phyloP scores from a whole-genome alignment of 257 asterid genomes.

The Thymus mandschuricus region DNA sequence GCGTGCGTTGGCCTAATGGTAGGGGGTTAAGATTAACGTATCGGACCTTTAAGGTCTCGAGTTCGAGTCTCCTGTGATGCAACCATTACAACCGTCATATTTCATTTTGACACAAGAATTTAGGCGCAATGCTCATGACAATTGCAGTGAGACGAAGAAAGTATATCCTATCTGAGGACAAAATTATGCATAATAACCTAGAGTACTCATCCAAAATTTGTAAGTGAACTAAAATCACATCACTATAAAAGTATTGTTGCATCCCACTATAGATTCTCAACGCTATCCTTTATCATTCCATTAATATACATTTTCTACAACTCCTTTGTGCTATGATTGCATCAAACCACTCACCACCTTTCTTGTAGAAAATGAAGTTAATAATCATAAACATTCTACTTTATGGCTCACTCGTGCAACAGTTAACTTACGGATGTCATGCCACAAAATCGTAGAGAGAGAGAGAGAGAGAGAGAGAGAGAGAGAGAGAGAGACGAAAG shows the following conservation, averaged over 20 bases:
- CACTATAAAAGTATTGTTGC: background rate
- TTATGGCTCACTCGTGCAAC: conserved; percentile 14
- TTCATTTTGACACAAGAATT: too few relatives aligned
- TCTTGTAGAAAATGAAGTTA: background rate
- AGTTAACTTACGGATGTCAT: background rate
- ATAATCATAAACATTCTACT: background rate
- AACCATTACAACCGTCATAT: too few relatives aligned
- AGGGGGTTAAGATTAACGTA: too few relatives aligned
- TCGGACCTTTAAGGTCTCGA: too few relatives aligned
- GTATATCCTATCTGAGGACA: too few relatives aligned
- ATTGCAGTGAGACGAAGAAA: background rate
- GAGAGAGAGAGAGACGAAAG: too few relatives aligned
- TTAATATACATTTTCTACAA: conserved; percentile 7
- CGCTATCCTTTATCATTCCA: background rate
- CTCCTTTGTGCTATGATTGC: conserved; percentile 2
- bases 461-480: too few relatives aligned
- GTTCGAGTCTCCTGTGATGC: too few relatives aligned
- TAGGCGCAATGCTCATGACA: background rate
- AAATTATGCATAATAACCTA: too few relatives aligned
- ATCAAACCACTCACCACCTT: conserved; percentile 21
- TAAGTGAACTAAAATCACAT: too few relatives aligned
- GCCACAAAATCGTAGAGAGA: background rate
- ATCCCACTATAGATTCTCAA: conserved; percentile 21
- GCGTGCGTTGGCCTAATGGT: too few relatives aligned
- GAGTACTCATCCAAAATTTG: too few relatives aligned